Percentiles rank a stretch among this genome's conserved stretches.
phyloP scores from a whole-genome alignment of 768 basidiomycete species.

The Mycena polygramma region DNA sequence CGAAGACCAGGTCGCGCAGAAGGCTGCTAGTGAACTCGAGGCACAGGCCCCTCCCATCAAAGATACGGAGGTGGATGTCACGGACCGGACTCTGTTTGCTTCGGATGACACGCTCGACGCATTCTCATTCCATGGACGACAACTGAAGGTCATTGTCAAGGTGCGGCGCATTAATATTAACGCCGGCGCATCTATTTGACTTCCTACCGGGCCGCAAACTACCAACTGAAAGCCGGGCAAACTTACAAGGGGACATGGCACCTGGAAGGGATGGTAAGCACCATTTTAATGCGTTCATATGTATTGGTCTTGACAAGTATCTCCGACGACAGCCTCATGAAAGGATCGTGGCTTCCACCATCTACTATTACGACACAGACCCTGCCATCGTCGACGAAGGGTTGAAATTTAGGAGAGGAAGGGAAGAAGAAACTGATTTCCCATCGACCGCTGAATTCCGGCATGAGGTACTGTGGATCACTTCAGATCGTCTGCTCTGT shows the following conservation, averaged over 20 bases:
- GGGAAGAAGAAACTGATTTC: background rate
- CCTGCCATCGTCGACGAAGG: background rate
- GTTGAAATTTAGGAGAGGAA: background rate
- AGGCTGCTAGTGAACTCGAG: background rate
- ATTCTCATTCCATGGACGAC: background rate
- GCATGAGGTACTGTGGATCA: background rate
- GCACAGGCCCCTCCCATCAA: background rate
- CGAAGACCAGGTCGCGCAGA: background rate
- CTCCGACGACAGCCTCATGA: background rate
- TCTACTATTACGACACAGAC: background rate
- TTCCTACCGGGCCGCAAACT: background rate
- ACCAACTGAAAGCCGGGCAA: background rate
- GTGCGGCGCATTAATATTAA: background rate
- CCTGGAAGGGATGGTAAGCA: background rate
- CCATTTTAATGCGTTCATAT: background rate
- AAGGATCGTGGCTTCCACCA: background rate
- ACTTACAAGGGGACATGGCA: background rate
- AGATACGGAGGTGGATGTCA: background rate
- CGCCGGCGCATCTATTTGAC: background rate
- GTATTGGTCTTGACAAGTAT: background rate
- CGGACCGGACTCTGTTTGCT: constrained; percentile 3
- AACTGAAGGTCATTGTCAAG: background rate
- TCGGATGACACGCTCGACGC: background rate
- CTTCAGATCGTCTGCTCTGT: background rate
- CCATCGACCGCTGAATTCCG: background rate